Conservation (phyloP, 768 basidiomycete genomes). For the Atractiella rhizophila region DNA sequence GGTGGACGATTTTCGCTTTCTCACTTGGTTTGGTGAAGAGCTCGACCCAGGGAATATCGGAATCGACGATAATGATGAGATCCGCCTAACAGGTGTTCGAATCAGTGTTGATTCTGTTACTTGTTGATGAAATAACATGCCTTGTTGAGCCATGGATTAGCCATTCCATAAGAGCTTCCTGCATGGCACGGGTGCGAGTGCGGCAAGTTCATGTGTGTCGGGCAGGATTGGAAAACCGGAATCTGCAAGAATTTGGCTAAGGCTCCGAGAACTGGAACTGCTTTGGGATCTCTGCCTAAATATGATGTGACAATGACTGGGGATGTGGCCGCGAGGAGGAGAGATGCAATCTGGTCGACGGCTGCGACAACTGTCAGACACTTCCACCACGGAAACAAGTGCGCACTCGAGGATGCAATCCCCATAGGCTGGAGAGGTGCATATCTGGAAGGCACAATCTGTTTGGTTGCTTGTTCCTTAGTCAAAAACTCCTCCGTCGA, state of each 20-base stretch:
- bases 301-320: constrained; percentile 44
- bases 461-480: too few relatives aligned
- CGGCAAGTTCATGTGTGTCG: constrained; percentile 32
- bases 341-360: too few relatives aligned
- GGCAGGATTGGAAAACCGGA: constrained; percentile 32
- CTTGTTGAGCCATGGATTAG: constrained; percentile 27
- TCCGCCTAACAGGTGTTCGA: too few relatives aligned
- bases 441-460: too few relatives aligned
- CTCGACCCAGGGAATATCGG: constrained; percentile 33
- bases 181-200: constrained; percentile 33
- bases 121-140: too few relatives aligned
- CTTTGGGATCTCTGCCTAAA: constrained; percentile 32
- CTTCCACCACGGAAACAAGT: too few relatives aligned
- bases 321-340: constrained; percentile 29
- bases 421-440: too few relatives aligned
- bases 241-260: constrained; percentile 33
- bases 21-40: constrained; percentile 25
- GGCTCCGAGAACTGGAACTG: constrained; percentile 27
- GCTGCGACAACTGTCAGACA: too few relatives aligned
- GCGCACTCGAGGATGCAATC: too few relatives aligned
- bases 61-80: constrained; percentile 39
- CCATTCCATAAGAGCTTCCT: constrained; percentile 30
- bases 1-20: constrained; percentile 31
- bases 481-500: too few relatives aligned
- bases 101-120: too few relatives aligned